Base-by-base conservation (phyloP, 805 yeast species). In the Barnettozyma californica region DNA sequence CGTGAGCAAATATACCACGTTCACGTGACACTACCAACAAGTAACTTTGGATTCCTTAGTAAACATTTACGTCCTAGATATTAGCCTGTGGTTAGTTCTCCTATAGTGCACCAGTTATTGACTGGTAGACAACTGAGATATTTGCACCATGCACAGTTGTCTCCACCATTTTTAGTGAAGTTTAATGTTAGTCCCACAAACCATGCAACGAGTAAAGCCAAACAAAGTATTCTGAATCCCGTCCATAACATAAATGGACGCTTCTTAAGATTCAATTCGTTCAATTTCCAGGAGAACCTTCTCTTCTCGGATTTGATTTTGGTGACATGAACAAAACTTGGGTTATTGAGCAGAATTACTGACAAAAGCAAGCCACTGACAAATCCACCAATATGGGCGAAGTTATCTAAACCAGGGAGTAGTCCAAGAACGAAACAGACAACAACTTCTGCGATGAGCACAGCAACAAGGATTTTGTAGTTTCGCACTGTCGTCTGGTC, bases 371-470 rank as follows among this genome's bases (percentile, higher is more conserved):
- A 35, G 0, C 91, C 91, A 65, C 79, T 67, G 21, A 80, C 75
- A 65, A 84, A 82, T 6, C 91, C 91, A 10, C 91, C 91, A 55
- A 84, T 76, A 62, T 84, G 90, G 39, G 85, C 74, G 58, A 84
- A 84, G 60, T 84, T 84, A 62, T 84, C 91, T 46, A 84, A 60
- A 0, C 91, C 91, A 0, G 91, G 91, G 14, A 84, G 65, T 18
- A 84, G 67, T 0, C 91, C 91, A 18, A 84, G 65, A 7, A 76
- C 84, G 41, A 84, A 71, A 35, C 82, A 73, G 5, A 83, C 69
- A 11, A 83, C 57, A 34, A 84, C 73, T 59, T 84, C 89, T 9
- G 67, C 65, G n/a, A 81, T 51, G 65, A 80, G 74, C 13, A 75
- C 68, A 20, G 62, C 43, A 11, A 84, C 64, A 31, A 75, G 68